phyloP scores from a whole-genome alignment of 73 alveolate species.

The Paramecium octaurelia region DNA sequence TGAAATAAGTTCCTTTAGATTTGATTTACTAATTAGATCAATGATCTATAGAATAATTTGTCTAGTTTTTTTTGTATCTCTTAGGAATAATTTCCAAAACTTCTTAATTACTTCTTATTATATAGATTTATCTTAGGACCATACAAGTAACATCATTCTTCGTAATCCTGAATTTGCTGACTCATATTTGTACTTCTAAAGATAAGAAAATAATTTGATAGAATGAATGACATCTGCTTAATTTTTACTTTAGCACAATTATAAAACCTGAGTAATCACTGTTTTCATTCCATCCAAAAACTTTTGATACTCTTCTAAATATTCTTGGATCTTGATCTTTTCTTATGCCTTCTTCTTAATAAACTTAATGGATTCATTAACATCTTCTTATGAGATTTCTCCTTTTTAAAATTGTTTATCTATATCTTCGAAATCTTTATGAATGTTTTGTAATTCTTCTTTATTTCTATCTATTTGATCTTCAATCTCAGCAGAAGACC shows the following conservation, averaged over 20 bases:
- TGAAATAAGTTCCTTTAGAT: background rate
- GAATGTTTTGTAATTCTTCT: background rate
- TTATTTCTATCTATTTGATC: background rate
- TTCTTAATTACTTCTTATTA: constrained; percentile 3
- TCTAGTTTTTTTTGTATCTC: background rate
- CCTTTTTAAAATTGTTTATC: constrained; percentile 16
- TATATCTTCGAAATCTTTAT: background rate
- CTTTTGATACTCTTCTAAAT: background rate
- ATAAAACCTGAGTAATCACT: background rate
- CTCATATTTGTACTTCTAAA: background rate
- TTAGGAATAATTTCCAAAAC: background rate
- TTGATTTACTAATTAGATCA: background rate
- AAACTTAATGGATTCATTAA: background rate
- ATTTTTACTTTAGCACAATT: constrained; percentile 25
- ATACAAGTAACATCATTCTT: background rate
- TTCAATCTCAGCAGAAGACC: background rate
- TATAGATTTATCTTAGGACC: constrained; percentile 25
- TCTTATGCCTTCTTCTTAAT: background rate
- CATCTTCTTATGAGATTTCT: background rate
- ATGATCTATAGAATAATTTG: background rate
- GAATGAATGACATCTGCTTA: constrained; percentile 36
- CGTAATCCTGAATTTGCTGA: background rate
- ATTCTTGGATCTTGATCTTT: background rate
- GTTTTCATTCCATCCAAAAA: background rate
- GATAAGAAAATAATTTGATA: background rate